phyloP scores from a whole-genome alignment of 164 flowering plant species.

The Paratinospora sagittata region DNA sequence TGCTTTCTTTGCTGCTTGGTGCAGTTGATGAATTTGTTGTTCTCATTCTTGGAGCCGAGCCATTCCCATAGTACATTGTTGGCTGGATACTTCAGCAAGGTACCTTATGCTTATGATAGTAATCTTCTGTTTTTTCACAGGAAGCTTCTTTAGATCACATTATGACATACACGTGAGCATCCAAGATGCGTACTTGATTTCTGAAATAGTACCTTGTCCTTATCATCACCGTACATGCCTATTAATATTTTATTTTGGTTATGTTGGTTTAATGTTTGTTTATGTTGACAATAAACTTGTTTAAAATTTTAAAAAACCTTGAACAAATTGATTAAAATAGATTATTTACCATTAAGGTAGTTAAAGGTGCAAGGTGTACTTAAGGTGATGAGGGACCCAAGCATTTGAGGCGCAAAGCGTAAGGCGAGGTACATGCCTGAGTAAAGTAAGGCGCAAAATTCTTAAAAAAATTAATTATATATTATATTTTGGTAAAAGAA shows the following conservation, averaged over 20 bases:
- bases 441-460: too few species aligned
- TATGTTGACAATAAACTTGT: not conserved
- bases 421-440: too few species aligned
- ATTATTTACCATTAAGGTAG: not conserved
- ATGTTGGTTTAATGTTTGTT: not conserved
- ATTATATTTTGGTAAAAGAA: too few species aligned
- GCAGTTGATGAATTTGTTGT: constrained; percentile 82
- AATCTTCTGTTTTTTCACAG: constrained; percentile 5
- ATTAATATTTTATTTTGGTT: not conserved
- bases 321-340: not conserved
- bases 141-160: constrained; percentile 1
- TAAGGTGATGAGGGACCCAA: too few species aligned
- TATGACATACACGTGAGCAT: not conserved
- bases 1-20: constrained; percentile 8
- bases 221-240: not conserved
- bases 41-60: constrained; percentile 78
- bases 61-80: constrained; percentile 59
- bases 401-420: too few species aligned
- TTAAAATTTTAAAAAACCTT: not conserved
- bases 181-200: not conserved
- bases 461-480: too few species aligned
- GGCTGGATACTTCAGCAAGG: constrained; percentile 97
- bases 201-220: not conserved
- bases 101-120: constrained; percentile 18
- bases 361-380: too few species aligned